phyloP scores from a whole-genome alignment of 106 monocot species.

The Dendrobium chrysotoxum region DNA sequence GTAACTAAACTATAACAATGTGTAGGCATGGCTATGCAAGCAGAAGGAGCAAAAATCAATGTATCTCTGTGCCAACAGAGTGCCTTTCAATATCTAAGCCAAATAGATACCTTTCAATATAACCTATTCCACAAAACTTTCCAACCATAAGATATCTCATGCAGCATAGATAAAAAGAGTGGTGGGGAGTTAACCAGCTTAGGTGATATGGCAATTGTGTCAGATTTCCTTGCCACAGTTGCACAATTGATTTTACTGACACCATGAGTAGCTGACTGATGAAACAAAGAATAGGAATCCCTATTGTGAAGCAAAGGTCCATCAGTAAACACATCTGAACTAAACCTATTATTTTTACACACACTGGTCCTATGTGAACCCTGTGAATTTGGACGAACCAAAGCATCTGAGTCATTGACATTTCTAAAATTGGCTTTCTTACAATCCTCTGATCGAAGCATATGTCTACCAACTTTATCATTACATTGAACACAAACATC shows the following conservation, averaged over 20 bases:
- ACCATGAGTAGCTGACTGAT: slow-evolving; percentile 9
- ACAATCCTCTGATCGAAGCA: slow-evolving; percentile 23
- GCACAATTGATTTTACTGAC: slow-evolving; percentile 11
- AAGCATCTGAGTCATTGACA: slow-evolving; percentile 10
- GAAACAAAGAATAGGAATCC: slow-evolving; percentile 19
- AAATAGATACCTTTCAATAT: too few species aligned
- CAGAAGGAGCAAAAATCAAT: too few species aligned
- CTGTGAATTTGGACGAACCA: slow-evolving; percentile 2
- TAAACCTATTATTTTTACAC: slow-evolving; percentile 6
- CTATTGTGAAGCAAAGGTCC: slow-evolving; percentile 61
- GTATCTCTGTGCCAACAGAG: too few species aligned
- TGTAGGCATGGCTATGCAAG: too few species aligned
- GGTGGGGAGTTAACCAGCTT: slow-evolving; percentile 55
- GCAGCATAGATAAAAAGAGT: slow-evolving; percentile 69
- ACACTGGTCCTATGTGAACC: background rate
- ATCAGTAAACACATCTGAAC: slow-evolving; percentile 46
- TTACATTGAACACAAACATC: background rate
- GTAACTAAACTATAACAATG: too few species aligned
- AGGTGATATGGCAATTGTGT: slow-evolving; percentile 19
- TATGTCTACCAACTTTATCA: slow-evolving; percentile 11
- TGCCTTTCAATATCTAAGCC: too few species aligned
- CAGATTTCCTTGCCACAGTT: background rate
- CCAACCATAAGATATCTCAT: too few species aligned
- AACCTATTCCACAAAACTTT: too few species aligned
- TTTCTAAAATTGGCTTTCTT: slow-evolving; percentile 60